These are phyloP conservation scores for Podospora pseudocomata DNA, from an alignment of 495 filamentous ascomycete genomes.

Conservation along the genomic window DNA sequence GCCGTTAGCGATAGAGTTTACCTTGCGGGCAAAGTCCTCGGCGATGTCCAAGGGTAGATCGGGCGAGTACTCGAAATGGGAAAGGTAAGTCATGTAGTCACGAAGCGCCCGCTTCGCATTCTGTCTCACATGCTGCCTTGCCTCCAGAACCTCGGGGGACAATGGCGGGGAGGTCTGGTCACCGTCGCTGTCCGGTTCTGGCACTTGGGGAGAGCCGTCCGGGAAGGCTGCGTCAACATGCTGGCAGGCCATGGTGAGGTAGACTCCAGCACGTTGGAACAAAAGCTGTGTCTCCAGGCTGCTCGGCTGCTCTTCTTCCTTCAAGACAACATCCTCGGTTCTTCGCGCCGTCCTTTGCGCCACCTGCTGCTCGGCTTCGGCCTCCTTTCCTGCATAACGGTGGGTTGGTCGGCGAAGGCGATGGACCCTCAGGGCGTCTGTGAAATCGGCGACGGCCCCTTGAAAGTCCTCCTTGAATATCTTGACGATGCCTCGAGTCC, in stretches of 20 bases:
- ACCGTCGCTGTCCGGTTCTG: neutral
- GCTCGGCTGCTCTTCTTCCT: slow-evolving; percentile 67
- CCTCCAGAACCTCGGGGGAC: slow-evolving; percentile 43
- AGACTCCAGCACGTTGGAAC: slow-evolving; percentile 72
- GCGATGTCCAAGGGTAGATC: slow-evolving; percentile 60
- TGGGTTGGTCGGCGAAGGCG: slow-evolving; percentile 50
- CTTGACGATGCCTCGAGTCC: slow-evolving; percentile 68
- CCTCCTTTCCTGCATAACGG: slow-evolving; percentile 32
- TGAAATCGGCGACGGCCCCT: slow-evolving; percentile 64
- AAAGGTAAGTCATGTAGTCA: slow-evolving; percentile 66
- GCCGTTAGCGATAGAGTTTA: slow-evolving; percentile 53
- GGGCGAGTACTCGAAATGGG: slow-evolving; percentile 71
- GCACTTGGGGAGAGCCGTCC: neutral
- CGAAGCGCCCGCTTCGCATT: slow-evolving; percentile 70
- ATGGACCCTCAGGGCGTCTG: slow-evolving; percentile 57
- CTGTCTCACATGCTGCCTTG: slow-evolving; percentile 61
- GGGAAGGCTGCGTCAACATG: slow-evolving; percentile 40
- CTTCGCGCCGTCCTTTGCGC: slow-evolving; percentile 38
- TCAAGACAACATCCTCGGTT: slow-evolving; percentile 53
- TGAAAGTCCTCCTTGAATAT: slow-evolving; percentile 72
- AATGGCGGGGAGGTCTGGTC: neutral
- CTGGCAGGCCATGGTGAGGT: slow-evolving; percentile 65
- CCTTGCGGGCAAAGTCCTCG: slow-evolving; percentile 63
- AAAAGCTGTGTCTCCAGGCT: slow-evolving; percentile 69
- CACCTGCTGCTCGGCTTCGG: slow-evolving; percentile 39